Evolutionary conservation across 2,329 filamentous ascomycete species (phyloP), one percentile per base, ranked within the genome.

Genomic region (Colletotrichum lini): DNA sequence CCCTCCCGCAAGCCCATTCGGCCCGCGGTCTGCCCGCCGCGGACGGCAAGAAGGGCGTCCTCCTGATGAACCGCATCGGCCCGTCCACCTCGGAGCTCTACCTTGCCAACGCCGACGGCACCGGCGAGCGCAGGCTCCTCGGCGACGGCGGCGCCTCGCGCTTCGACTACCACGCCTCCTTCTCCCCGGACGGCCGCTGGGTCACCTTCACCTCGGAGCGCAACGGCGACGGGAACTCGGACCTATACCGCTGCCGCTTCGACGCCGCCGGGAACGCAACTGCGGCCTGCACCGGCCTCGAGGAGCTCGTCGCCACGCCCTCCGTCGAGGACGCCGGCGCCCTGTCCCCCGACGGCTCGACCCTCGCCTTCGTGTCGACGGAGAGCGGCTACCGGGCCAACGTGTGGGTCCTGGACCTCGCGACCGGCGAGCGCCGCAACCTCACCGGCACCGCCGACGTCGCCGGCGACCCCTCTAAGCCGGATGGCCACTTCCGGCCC

Each of bases 21-120:
- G 67, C 60, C 45, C 53, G 61, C 10, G 67, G 67, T 10, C 61
- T 70, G 13, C 67, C 61, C 7, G 67, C 67, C 26, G 67, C 67
- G 2, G 67, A 70, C n/a, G 54, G 60, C 35, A 68, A 68, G 59
- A 68, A 68, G 60, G 66, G 66, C 2, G 60, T 68, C 23, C 66
- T 68, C 35, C 60, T 68, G 15, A 68, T 68, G 66, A 68, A 68
- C 59, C 66, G 59, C 45, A 68, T 68, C 23, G 66, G 59, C 5
- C 66, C 66, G 21, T 68, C 59, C 3, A 44, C 66, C 5, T 68
- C 66, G 9, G 66, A 68, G 35, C 60, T 68, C 16, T 68, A 64
- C 23, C 53, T 68, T 45, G 66, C 66, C 66, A 68, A 68, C 60
- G 66, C 58, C 1, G 65, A 68, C 65, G 65, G 65, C 50, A 67